Evolutionary conservation across 2,329 filamentous ascomycete species (phyloP), one percentile per base, ranked within the genome.

Genomic region (Aspergillus novofumigatus): DNA sequence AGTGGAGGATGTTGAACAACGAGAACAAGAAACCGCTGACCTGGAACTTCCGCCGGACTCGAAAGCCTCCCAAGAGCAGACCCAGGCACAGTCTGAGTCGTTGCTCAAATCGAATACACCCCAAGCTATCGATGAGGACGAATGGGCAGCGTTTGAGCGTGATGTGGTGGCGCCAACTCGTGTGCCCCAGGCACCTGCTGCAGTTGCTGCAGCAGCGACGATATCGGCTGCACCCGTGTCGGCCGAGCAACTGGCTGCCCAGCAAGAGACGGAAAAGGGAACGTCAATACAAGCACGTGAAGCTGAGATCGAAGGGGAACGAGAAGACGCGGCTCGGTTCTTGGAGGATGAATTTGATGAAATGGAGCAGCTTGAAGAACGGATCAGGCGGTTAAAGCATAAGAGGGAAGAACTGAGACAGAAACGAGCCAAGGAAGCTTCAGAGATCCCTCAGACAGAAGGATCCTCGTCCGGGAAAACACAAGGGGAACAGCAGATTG

Each of bases 141-240:
- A 94, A 73, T 94, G 90, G 89, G 88, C 90, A 1, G 90, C 90
- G 8, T 95, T 96, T 69, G 88, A 96, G 70, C 89, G 89, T 2
- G 90, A 96, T 54, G 86, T 96, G 55, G 88, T 86, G 7, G 76
- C 71, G 44, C 72, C 75, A 51, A 72, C 74, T 8, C 72, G 72
- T 55, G 59, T 61, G 47, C 67, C 65, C 17, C 67, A 73, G 47
- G 61, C 65, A 23, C 68, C 68, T 23, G 65, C 70, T 42, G 69
- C 71, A 3, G 55, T 75, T 52, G 59, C 68, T 4, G 66, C 72
- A 1, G 65, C 82, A 57, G 86, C 84, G 6, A 83, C 86, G 2
- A 90, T 91, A 61, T 86, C 83, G 1, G 88, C 88, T 0, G 85
- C 87, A 0, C 87, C 87, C 2, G 78, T 91, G 69, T 84, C 85